Evolutionary conservation across 352 stramenopile genomes (phyloP), one percentile per base, ranked within the genome.

Genomic region (Aphanomyces cochlioides): DNA sequence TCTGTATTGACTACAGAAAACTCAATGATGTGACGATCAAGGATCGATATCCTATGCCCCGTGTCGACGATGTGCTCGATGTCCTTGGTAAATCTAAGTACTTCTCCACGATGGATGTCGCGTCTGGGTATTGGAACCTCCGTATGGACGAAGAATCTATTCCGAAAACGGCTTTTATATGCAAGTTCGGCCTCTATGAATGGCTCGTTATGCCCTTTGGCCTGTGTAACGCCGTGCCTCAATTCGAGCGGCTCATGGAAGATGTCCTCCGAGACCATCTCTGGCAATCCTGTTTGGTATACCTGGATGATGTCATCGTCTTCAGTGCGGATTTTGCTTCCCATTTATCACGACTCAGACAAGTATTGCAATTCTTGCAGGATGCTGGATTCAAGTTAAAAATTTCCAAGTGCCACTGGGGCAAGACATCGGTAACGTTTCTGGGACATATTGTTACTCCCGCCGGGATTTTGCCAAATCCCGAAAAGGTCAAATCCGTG

Each of bases 171-270:
- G 45, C 45, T 15, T 53, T 53, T 19, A 53, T 19, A 19, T 53
- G 45, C 45, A 53, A 53, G 45, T 53, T n/a, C 45, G 45, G 45
- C 13, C 45, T 53, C 28, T 28, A 28, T 28, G 28, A 28, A 28
- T 28, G 45, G 45, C 45, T 53, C 1, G 45, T 53, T 1, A 2
- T 53, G 45, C 45, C 45, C 1, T 53, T 53, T 53, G 45, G 45
- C n/a, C 45, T 53, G 13, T 19, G 45, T 2, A 53, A 53, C n/a
- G 45, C 45, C 13, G 45, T 53, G n/a, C 45, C 45, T 19, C 45
- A 53, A 53, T 53, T 53, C 45, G 45, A 53, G n/a, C 45, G 45
- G 45, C 45, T 53, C n/a, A 53, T 53, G 45, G 45, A 53, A 19
- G 45, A 53, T n/a, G 45, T 53, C 2, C 45, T 53, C 2, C 13